phyloP scores from a whole-genome alignment of 371 early-diverging fungal genomes.

The Syncephalis fuscata region DNA sequence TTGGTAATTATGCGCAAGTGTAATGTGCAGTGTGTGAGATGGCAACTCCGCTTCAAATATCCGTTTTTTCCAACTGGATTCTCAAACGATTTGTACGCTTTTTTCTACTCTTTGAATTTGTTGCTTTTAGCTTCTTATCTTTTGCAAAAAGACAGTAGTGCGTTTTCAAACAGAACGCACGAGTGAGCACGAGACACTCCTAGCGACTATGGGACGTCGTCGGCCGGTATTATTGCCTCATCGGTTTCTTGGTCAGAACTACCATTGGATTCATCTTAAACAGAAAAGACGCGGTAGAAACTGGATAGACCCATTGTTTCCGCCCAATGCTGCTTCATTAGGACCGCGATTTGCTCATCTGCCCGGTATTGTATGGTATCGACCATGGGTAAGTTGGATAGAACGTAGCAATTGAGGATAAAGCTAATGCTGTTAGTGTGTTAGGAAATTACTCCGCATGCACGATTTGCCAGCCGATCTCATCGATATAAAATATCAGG shows the following conservation, averaged over 20 bases:
- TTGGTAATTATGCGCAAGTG: too few species aligned
- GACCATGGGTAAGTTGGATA: constrained; percentile 1
- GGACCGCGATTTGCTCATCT: background rate
- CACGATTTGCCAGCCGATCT: constrained; percentile 1
- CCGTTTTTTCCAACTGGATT: too few species aligned
- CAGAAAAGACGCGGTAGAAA: constrained; percentile 1
- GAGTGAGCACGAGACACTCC: too few species aligned
- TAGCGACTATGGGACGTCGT: too few species aligned
- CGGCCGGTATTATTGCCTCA: too few species aligned
- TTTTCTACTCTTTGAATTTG: too few species aligned
- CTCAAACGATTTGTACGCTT: too few species aligned
- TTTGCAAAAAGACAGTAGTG: too few species aligned
- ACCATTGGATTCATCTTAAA: constrained; percentile 4
- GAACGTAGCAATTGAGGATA: background rate
- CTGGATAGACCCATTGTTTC: constrained; percentile 5
- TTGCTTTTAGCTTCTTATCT: too few species aligned
- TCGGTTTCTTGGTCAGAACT: constrained; percentile 5
- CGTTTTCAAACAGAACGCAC: too few species aligned
- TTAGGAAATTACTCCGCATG: background rate
- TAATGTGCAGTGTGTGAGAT: too few species aligned
- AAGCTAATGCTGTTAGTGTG: background rate
- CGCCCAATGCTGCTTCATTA: constrained; percentile 3
- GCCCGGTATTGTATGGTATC: constrained; percentile 2
- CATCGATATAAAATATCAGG: constrained; percentile 2
- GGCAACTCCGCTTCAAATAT: too few species aligned